Base-by-base conservation (phyloP, 331 rosid species). In the Spiraea crenata region DNA sequence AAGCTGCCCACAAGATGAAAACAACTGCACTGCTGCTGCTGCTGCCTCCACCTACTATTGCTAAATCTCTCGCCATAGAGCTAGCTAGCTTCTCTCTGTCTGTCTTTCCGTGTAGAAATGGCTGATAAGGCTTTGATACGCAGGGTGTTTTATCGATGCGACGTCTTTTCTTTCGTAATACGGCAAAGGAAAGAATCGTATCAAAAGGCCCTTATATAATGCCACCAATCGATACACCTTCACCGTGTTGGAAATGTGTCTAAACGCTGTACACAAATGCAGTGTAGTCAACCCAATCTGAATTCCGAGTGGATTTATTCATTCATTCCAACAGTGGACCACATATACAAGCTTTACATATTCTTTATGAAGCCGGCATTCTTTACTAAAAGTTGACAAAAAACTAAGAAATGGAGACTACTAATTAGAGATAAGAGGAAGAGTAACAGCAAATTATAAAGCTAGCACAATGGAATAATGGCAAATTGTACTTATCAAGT, bases 1-100 rank as follows among this genome's bases (percentile, higher is more conserved):
- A 50, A 46, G 76, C 81, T 60, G 74, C 82, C 76, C 82, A 88
- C 10, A 92, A 48, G 62, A 77, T 65, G 39, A 89, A 44, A 60
- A 40, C 54, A 74, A 77, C 68, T 20, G 71, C 25, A 19, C 69
- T 80, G 47, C 70, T 58, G 19, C 20, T 49, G 63, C 63, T 13
- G 5, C 41, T n/a, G 6, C 44, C 63, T 58, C 6, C 63, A 37
- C 15, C 20, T 13, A 3, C 56, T 8, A 50, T 57, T 63, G 51
- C 16, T 73, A 3, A 7, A 10, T 51, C 35, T 25, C 11, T 39
- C 49, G 3, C n/a, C 34, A 34, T 50, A n/a, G 3, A 11, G 19
- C 44, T 34, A 58, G 17, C 63, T 12, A 9, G 12, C 12, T 9
- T 58, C 17, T 13, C 51, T 50, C 48, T n/a, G 16, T 10, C 8